Evolutionary conservation across 2,329 filamentous ascomycete species (phyloP), one percentile per base, ranked within the genome.

Genomic region (Fragosphaeria purpurea): DNA sequence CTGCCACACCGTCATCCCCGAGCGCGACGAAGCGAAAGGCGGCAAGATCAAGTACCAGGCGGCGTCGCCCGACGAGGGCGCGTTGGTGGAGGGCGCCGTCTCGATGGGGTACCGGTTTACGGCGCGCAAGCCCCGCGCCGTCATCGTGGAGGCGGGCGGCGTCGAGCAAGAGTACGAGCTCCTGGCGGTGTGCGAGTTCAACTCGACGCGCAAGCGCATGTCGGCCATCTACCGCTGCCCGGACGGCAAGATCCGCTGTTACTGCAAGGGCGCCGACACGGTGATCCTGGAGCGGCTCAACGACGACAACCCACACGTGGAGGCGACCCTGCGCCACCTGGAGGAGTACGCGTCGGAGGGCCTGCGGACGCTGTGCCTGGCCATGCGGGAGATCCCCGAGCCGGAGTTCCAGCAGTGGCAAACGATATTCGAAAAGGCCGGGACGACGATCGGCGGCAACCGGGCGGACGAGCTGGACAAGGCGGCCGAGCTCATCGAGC

Each of bases 331-430:
- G 55, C 83, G 89, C 50, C 94, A 98, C 65, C 76, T 98, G n/a
- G 94, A 98, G 68, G 94, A 98, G 62, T 98, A 98, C 65, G 93
- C 93, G 6, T 94, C 91, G 0, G 93, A 98, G 59, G 94, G 93
- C 66, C 75, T 98, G 47, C 85, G 93, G 60, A 98, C 93, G 5
- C 79, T 98, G 11, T 98, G 94, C 69, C 72, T 98, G 57, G 89
- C 93, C 8, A 88, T 95, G 85, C 86, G 93, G 50, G 93, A 97
- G 66, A 73, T 98, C 30, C 82, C 90, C 0, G 91, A 98, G 57
- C 76, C 86, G 32, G 93, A 98, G 62, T 98, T 85, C 61, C 77
- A 82, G 58, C 83, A 94, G 62, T 98, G 93, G 93, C 79, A 77
- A 64, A 76, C 83, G 57, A 80, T 98, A 34, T 97, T 83, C 63